A percentile compares a stretch with the other conserved stretches of the same genome.
phyloP scores from a whole-genome alignment of 257 asterid species.

The Solanum rostratum region DNA sequence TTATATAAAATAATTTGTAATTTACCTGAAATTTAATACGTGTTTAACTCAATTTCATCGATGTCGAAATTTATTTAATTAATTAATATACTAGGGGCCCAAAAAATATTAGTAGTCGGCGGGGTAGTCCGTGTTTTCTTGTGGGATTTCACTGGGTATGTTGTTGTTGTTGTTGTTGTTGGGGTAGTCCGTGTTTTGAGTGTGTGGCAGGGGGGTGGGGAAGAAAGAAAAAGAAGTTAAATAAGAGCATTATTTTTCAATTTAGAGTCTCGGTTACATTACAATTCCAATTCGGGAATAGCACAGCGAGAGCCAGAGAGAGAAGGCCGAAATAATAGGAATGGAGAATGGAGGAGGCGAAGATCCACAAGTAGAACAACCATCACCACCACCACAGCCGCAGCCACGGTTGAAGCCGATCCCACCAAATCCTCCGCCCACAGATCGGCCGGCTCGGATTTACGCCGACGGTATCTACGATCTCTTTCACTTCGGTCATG shows the following conservation, averaged over 20 bases:
- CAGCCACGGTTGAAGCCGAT: conserved; percentile 6
- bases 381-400: neutral
- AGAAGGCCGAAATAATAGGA: neutral
- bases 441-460: conserved; percentile 79
- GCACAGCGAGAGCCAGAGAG: neutral
- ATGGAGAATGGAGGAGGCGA: conserved; percentile 4
- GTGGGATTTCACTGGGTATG: too few species aligned
- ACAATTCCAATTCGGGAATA: neutral
- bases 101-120: neutral
- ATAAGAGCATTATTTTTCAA: neutral
- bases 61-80: too few species aligned
- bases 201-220: neutral
- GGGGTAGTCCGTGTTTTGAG: neutral
- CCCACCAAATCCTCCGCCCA: conserved; percentile 15
- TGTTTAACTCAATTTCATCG: too few species aligned
- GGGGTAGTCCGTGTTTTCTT: neutral
- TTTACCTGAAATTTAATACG: too few species aligned
- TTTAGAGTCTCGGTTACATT: neutral
- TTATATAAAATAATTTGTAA: too few species aligned
- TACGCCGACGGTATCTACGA: conserved; percentile 98
- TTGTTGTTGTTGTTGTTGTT: too few species aligned
- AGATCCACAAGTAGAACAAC: neutral
- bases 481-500: conserved; percentile 98
- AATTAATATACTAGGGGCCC: neutral
- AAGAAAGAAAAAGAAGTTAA: neutral